A percentile compares a stretch with the other conserved stretches of the same genome.
Conservation (phyloP, 164 flowering plant species). For the Dillenia turbinata region DNA sequence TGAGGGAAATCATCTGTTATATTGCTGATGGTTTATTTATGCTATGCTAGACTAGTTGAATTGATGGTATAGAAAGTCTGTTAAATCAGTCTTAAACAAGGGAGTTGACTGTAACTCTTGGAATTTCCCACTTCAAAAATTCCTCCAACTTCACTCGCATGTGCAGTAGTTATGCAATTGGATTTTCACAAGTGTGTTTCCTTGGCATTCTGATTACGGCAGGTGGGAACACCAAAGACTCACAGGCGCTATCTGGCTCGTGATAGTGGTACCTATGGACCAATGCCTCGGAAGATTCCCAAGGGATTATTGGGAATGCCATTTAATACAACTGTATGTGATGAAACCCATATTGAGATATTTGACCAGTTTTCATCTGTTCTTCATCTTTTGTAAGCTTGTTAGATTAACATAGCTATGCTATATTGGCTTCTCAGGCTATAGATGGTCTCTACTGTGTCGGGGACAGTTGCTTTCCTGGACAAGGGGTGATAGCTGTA, state of each 20-base stretch:
- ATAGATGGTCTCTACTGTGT: slow-evolving; percentile 91
- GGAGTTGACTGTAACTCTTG: too few relatives aligned
- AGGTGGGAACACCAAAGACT: slow-evolving; percentile 98
- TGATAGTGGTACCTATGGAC: slow-evolving; percentile 90
- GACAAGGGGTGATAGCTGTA: slow-evolving; percentile 98
- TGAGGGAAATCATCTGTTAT: too few relatives aligned
- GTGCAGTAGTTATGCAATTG: too few relatives aligned
- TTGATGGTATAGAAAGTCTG: too few relatives aligned
- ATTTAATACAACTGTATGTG: slow-evolving; percentile 90
- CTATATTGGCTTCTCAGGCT: slow-evolving; percentile 42
- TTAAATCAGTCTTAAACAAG: too few relatives aligned
- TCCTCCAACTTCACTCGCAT: too few relatives aligned
- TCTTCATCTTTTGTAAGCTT: not conserved
- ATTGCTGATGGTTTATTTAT: too few relatives aligned
- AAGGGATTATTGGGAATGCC: slow-evolving; percentile 97
- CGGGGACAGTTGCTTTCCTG: slow-evolving; percentile 99
- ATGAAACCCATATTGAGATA: not conserved
- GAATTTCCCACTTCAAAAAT: too few relatives aligned
- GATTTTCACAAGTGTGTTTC: too few relatives aligned
- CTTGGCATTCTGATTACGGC: slow-evolving; percentile 11
- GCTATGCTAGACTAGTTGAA: too few relatives aligned
- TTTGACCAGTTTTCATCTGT: not conserved
- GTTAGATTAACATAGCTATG: slow-evolving; percentile 2
- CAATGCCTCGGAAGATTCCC: slow-evolving; percentile 79
- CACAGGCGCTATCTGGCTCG: slow-evolving; percentile 89